A percentile compares a stretch with the other conserved stretches of the same genome.
Evolutionary conservation across 371 early-diverging fungal genomes (phyloP).

Genomic region (Vairimorpha necatrix): DNA sequence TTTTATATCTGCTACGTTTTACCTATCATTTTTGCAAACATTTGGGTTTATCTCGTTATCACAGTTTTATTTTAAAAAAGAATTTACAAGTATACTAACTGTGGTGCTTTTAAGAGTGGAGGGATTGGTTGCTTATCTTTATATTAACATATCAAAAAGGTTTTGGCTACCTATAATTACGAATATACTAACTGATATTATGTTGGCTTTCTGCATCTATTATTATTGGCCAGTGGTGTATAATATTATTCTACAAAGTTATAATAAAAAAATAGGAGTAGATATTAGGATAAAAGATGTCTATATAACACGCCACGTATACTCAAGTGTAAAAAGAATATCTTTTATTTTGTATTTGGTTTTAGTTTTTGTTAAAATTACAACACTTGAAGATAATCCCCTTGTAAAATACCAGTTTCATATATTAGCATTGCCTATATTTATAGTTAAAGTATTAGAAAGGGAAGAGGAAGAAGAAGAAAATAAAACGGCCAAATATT

Average conservation of each 20-base stretch:
- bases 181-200: neutral
- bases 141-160: neutral
- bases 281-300: neutral
- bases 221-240: neutral
- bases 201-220: neutral
- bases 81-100: neutral
- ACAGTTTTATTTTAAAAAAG: neutral
- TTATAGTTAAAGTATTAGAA: neutral
- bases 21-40: neutral
- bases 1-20: too few relatives aligned
- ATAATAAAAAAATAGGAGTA: neutral
- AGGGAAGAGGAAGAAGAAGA: slow-evolving; percentile 1
- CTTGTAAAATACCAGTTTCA: neutral
- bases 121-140: neutral
- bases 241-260: neutral
- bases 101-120: neutral
- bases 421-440: neutral
- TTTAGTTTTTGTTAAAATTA: neutral
- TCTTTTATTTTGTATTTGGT: neutral
- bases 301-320: neutral
- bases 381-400: too few relatives aligned
- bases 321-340: neutral
- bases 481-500: slow-evolving; percentile 5
- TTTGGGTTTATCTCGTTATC: neutral
- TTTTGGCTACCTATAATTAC: neutral